phyloP scores from a whole-genome alignment of 2,329 filamentous ascomycete species.

The Aspergillus sp. region DNA sequence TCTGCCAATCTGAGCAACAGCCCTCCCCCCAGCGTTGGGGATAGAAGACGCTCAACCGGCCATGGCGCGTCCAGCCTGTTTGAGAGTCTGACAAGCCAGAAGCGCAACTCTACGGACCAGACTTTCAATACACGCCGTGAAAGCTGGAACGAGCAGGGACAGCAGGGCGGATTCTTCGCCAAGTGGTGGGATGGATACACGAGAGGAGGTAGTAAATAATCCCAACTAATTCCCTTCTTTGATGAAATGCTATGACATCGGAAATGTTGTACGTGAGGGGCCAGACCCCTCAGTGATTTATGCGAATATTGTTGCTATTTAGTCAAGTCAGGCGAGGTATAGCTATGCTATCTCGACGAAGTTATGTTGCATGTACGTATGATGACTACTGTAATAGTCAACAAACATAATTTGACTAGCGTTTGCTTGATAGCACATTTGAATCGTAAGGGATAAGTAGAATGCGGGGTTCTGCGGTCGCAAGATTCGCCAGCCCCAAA shows the following conservation, averaged over 20 bases:
- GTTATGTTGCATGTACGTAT: not conserved
- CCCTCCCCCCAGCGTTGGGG: conserved; percentile 22
- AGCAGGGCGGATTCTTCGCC: conserved; percentile 39
- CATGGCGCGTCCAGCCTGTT: conserved; percentile 26
- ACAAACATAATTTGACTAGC: not conserved
- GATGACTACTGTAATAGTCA: not conserved
- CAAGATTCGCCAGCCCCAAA: not conserved
- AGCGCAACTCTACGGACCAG: conserved; percentile 44
- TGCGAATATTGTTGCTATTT: not conserved
- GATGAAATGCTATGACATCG: not conserved
- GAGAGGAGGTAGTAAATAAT: conserved; percentile 30
- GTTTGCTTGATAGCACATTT: not conserved
- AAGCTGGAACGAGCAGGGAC: conserved; percentile 50
- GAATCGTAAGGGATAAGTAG: not conserved
- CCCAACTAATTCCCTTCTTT: not conserved
- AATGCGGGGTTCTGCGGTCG: not conserved
- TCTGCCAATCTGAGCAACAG: conserved; percentile 16
- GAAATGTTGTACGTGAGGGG: too few relatives aligned
- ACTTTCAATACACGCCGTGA: conserved; percentile 38
- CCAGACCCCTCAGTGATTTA: too few relatives aligned
- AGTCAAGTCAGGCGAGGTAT: not conserved
- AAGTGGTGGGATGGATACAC: conserved; percentile 47
- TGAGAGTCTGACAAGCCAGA: conserved; percentile 45
- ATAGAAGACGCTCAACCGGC: conserved; percentile 33
- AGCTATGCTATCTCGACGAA: not conserved